Evolutionary conservation across 345 rosid genomes (phyloP), one percentile per base, ranked within the genome.

Genomic region (Ailanthus altissimus): DNA sequence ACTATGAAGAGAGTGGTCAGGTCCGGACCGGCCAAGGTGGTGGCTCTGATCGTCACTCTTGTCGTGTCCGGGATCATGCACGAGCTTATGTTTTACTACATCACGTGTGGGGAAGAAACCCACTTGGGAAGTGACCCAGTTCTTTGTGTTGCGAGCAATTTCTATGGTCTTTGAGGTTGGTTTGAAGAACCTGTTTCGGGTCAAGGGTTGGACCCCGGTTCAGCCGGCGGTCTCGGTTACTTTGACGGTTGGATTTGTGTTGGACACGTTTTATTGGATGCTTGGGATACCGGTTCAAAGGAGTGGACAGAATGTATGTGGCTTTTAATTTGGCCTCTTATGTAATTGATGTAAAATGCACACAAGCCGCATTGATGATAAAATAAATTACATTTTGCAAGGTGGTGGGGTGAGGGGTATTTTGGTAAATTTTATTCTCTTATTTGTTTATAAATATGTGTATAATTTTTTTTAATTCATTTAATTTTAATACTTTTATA

Each of bases 51-150:
- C 6, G 26, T 15, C 6, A 58, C 81, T 23, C 64, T 81, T 6
- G 66, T 67, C 28, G 81, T 77, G 32, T 77, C 84, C 0, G 84
- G 84, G 1, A 5, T 77, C 23, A 77, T 81, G 78, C 84, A 81
- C n/a, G 84, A 81, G 81, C 9, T 73, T 50, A 61, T 81, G 10
- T 76, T 81, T 45, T 81, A 72, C 65, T 62, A 77, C 75, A 77
- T 81, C 60, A 81, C 80, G 1, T 77, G 81, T 60, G 84, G 78
- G 49, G n/a, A 67, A 15, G 77, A 81, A 46, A 58, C 80, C 80
- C 21, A 72, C 78, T 4, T 81, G 83, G 84, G 75, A 73, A 51
- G 75, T 67, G n/a, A 32, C 81, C 16, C 68, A 59, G 72, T 81
- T 67, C 72, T 81, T 77, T 32, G 75, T 60, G 43, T 43, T 81